phyloP scores from a whole-genome alignment of 1,284 basidiomycete genomes.

The Apiotrichum akiyoshidainum region DNA sequence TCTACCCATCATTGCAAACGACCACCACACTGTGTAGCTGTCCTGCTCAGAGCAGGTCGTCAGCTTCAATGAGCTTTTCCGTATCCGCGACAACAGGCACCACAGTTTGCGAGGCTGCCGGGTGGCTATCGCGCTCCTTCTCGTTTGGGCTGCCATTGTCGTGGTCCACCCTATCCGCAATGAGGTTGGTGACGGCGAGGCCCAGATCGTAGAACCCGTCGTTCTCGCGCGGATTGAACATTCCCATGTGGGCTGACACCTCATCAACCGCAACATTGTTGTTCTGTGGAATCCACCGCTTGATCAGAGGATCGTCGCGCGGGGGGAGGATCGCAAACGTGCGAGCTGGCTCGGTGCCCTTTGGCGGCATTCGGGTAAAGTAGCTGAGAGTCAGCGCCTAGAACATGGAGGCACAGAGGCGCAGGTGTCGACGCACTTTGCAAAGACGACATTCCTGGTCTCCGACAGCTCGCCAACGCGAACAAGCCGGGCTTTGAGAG shows the following conservation, averaged over 20 bases:
- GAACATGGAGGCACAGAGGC: no score
- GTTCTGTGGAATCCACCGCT: constrained; percentile 61
- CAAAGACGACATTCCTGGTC: constrained; percentile 59
- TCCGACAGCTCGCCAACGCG: constrained; percentile 61
- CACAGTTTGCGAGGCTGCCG: no score
- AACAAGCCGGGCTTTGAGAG: constrained; percentile 63
- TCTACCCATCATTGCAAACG: not conserved
- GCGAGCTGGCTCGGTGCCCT: constrained; percentile 56
- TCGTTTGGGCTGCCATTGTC: constrained; percentile 8
- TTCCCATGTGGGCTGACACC: constrained; percentile 79
- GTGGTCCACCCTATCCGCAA: constrained; percentile 42
- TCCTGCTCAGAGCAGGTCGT: not conserved
- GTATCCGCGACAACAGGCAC: not conserved
- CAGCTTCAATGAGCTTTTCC: not conserved
- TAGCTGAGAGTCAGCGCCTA: constrained; percentile 56
- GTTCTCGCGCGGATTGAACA: constrained; percentile 80
- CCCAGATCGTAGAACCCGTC: constrained; percentile 87
- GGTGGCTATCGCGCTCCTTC: not conserved
- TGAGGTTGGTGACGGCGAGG: constrained; percentile 56
- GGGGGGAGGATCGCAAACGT: constrained; percentile 75
- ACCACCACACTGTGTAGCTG: not conserved
- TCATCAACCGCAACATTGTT: constrained; percentile 74
- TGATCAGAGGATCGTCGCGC: constrained; percentile 55
- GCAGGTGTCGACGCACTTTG: constrained; percentile 59
- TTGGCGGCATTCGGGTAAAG: constrained; percentile 69